phyloP scores from a whole-genome alignment of 768 basidiomycete species.

The Boletellus ananas region DNA sequence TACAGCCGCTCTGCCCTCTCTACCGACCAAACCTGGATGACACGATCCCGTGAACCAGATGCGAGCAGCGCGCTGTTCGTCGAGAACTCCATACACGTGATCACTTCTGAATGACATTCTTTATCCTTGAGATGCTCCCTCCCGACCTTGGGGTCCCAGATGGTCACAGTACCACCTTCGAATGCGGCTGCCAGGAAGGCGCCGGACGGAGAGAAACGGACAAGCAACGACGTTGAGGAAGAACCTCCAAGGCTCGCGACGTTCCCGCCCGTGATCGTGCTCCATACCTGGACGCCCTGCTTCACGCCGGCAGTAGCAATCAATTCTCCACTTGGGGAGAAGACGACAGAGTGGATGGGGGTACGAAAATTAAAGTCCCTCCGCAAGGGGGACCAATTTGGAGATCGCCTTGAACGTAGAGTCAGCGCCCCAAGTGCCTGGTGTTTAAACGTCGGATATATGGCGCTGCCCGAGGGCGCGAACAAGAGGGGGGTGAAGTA shows the following conservation, averaged over 20 bases:
- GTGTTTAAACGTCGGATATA: slow-evolving; percentile 13
- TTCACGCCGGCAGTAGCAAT: slow-evolving; percentile 9
- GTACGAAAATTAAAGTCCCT: slow-evolving; percentile 1
- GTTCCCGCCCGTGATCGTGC: slow-evolving; percentile 9
- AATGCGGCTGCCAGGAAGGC: slow-evolving; percentile 11
- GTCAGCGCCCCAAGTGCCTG: slow-evolving; percentile 2
- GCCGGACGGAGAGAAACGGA: slow-evolving; percentile 10
- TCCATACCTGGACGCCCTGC: slow-evolving; percentile 17
- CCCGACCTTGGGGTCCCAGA: slow-evolving; percentile 16
- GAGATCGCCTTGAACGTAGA: not conserved
- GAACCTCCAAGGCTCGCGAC: slow-evolving; percentile 11
- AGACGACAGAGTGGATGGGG: slow-evolving; percentile 7
- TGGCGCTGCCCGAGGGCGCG: slow-evolving; percentile 2
- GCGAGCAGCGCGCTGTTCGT: slow-evolving; percentile 2
- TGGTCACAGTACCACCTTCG: not conserved
- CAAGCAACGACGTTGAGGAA: slow-evolving; percentile 3
- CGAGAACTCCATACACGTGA: slow-evolving; percentile 15
- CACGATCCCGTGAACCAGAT: slow-evolving; percentile 6
- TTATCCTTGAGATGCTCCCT: slow-evolving; percentile 8
- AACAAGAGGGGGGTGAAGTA: slow-evolving; percentile 11
- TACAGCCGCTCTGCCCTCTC: slow-evolving; percentile 10
- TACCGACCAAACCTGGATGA: slow-evolving; percentile 24
- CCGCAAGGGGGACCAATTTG: slow-evolving; percentile 2
- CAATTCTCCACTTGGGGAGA: slow-evolving; percentile 10
- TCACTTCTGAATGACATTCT: not conserved